Evolutionary conservation across 2,329 filamentous ascomycete genomes (phyloP), one percentile per base, ranked within the genome.

Genomic region (Pyrenochaeta sp.): DNA sequence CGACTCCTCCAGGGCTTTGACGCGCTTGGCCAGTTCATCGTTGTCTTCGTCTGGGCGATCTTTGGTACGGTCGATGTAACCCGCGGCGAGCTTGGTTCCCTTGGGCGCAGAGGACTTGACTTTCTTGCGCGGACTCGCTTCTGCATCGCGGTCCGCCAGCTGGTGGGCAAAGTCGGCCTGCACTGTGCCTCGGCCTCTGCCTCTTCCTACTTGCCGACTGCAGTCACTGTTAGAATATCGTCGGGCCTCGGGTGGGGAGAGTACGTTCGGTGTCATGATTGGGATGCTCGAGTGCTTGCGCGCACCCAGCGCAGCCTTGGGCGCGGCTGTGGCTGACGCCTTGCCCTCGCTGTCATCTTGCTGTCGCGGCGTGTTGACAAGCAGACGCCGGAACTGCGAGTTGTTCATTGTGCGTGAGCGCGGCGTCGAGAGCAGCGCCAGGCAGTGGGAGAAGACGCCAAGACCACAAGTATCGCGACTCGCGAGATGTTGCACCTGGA

Each of bases 261-360:
- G 29, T 30, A 36, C 85, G 61, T 80, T 91, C 87, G 93, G 93
- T 34, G 93, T 96, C 93, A 96, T 96, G 43, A n/a, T n/a, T n/a
- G 90, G 90, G 50, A 96, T 93, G 71, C 83, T 93, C 22, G 88
- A 82, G 55, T 85, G 84, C 72, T 88, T 85, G 62, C 88, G 83
- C 44, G 90, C 94, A 15, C 91, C 91, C 43, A 96, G 78, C 4
- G 83, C 73, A 35, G 79, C 74, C 47, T 58, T 69, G 11, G 61
- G 58, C 26, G 57, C 72, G 46, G 50, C 63, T 34, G 63, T 48
- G 14, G 55, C 65, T 0, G 65, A 45, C 2, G 67, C 50, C 7
- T 53, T 57, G 31, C 34, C 30, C 44, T 48, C 60, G 22, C 44
- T 48, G 51, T 65, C 72, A 52, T 60, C 56, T 46, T 74, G 54